Percentiles rank a stretch among this genome's conserved stretches.
Conservation (phyloP, 805 yeast species). For the Cyberlindnera amylophila region DNA sequence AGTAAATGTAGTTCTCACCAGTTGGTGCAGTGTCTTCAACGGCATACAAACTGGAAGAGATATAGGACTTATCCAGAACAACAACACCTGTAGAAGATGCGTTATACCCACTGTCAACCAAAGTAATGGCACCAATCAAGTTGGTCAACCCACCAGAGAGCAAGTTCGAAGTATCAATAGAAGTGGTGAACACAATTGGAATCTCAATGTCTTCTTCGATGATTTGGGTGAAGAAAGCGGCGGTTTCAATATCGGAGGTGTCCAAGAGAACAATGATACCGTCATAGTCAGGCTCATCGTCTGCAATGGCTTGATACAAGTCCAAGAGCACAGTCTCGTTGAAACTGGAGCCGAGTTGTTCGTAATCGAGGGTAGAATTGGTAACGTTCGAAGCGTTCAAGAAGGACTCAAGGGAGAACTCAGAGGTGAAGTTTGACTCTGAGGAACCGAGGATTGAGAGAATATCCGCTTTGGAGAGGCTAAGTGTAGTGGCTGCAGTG, state of each 20-base stretch:
- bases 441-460: constrained; percentile 3
- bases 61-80: constrained; percentile 41
- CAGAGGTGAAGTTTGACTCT: neutral
- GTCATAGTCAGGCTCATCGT: constrained; percentile 31
- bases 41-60: constrained; percentile 47
- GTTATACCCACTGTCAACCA: constrained; percentile 38
- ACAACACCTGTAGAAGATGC: constrained; percentile 42
- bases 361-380: constrained; percentile 31
- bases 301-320: constrained; percentile 34
- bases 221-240: constrained; percentile 44
- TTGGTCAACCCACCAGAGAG: constrained; percentile 46
- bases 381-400: constrained; percentile 6
- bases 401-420: constrained; percentile 3
- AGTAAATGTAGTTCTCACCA: constrained; percentile 37
- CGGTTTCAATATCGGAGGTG: constrained; percentile 46
- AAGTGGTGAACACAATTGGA: constrained; percentile 50
- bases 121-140: constrained; percentile 43
- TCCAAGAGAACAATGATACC: constrained; percentile 50
- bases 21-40: constrained; percentile 45
- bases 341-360: constrained; percentile 32
- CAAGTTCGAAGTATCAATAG: constrained; percentile 49
- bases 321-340: constrained; percentile 24
- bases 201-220: constrained; percentile 32
- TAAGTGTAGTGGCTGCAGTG: neutral
- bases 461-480: neutral